Evolutionary conservation across 1,284 basidiomycete species (phyloP).

Genomic region (Lentinus polychrous): DNA sequence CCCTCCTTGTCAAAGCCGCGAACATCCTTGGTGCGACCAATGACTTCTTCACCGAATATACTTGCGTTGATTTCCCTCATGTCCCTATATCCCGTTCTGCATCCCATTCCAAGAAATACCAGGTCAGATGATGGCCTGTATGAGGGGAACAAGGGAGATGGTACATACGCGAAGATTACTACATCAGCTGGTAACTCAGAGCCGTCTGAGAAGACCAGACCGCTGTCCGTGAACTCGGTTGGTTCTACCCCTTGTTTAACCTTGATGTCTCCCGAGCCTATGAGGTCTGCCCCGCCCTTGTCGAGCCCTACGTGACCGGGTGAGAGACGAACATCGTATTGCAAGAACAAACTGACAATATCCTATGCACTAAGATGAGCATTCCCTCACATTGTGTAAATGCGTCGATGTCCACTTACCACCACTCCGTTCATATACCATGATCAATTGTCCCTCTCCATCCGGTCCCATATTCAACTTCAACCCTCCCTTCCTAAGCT

Average conservation of each 20-base stretch:
- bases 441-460: slow-evolving; percentile 41
- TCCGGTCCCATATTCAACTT: slow-evolving; percentile 47
- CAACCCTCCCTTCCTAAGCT: slow-evolving; percentile 53
- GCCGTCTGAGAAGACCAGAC: slow-evolving; percentile 58
- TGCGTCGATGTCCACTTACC: slow-evolving; percentile 22
- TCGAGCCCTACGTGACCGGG: slow-evolving; percentile 22
- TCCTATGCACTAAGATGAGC: slow-evolving; percentile 14
- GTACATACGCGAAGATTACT: slow-evolving; percentile 49
- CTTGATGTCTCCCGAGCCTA: slow-evolving; percentile 65
- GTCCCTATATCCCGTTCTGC: slow-evolving; percentile 17
- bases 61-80: slow-evolving; percentile 29
- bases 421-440: slow-evolving; percentile 30
- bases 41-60: slow-evolving; percentile 41
- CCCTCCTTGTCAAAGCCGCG: slow-evolving; percentile 54
- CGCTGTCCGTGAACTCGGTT: slow-evolving; percentile 40
- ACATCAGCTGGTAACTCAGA: slow-evolving; percentile 56
- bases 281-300: slow-evolving; percentile 37
- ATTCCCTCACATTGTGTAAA: too few relatives aligned
- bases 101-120: neutral
- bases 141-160: slow-evolving; percentile 14
- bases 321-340: neutral
- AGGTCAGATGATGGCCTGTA: slow-evolving; percentile 28
- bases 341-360: slow-evolving; percentile 20
- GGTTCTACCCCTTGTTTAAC: slow-evolving; percentile 58
- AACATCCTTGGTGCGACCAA: slow-evolving; percentile 34